These are phyloP conservation scores for Rhodotorula kratochvilovae DNA, from an alignment of 768 basidiomycete species.

Conservation along the genomic window DNA sequence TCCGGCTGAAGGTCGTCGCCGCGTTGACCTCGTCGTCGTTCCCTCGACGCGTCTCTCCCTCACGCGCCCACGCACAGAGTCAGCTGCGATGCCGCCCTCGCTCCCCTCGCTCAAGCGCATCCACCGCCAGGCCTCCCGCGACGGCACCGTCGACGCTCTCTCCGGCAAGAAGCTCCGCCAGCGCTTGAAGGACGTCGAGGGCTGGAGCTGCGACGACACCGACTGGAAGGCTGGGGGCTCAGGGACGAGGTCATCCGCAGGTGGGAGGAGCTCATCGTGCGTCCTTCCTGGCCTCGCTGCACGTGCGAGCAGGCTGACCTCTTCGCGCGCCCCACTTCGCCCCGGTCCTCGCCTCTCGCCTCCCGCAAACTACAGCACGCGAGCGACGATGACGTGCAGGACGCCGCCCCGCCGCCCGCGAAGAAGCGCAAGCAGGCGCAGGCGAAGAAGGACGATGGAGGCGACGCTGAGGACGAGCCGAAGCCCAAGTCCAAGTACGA, in stretches of 20 bases:
- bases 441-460: background rate
- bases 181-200: background rate
- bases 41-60: no score
- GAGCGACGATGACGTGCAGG: background rate
- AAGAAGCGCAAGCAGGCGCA: background rate
- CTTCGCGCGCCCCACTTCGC: background rate
- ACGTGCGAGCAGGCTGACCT: no score
- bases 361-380: background rate
- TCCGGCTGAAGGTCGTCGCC: no score
- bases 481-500: slow-evolving; percentile 6
- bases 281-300: no score
- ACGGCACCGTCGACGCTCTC: background rate
- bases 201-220: background rate
- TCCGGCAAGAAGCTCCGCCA: background rate
- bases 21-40: no score
- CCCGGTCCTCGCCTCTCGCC: background rate
- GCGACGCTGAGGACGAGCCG: background rate
- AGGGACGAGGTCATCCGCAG: no score
- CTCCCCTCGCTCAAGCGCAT: slow-evolving; percentile 1
- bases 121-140: background rate
- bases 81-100: background rate
- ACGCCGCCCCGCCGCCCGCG: background rate
- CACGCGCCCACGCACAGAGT: no score
- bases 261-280: background rate
- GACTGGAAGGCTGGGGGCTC: background rate